Evolutionary conservation across 495 filamentous ascomycete genomes (phyloP).

Genomic region (Parmelia sp.): DNA sequence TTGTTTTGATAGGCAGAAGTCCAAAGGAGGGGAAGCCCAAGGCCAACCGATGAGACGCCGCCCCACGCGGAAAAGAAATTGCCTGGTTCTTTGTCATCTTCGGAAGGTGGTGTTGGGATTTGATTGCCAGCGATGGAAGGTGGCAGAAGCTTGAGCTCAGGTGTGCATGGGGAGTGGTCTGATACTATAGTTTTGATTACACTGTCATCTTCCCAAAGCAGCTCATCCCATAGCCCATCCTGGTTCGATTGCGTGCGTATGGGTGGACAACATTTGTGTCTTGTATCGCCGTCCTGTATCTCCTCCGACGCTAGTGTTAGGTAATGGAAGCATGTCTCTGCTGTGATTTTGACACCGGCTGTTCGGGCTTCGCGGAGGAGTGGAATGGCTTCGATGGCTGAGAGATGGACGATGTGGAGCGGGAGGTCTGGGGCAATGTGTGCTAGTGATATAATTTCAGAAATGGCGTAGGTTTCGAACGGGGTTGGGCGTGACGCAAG

Average conservation of each 20-base stretch:
- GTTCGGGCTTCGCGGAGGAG: constrained; percentile 72
- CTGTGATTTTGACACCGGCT: constrained; percentile 82
- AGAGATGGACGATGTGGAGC: constrained; percentile 92
- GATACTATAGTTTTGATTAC: constrained; percentile 94
- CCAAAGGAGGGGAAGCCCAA: constrained; percentile 87
- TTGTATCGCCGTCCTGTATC: constrained; percentile 81
- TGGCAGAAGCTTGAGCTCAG: constrained; percentile 84
- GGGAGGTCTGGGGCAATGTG: constrained; percentile 74
- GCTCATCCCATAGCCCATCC: constrained; percentile 80
- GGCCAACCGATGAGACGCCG: constrained; percentile 86
- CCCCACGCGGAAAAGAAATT: constrained; percentile 97
- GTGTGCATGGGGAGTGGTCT: constrained; percentile 94
- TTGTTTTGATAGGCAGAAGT: constrained; percentile 52
- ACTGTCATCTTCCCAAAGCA: constrained; percentile 57
- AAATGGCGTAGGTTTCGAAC: constrained; percentile 88
- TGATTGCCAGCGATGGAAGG: constrained; percentile 42
- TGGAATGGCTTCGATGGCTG: constrained; percentile 86
- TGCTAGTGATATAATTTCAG: constrained; percentile 75
- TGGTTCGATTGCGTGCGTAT: constrained; percentile 82
- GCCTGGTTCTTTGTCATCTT: constrained; percentile 42
- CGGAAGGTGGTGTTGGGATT: constrained; percentile 29
- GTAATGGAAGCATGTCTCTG: constrained; percentile 98
- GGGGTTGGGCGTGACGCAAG: constrained; percentile 81
- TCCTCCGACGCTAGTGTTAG: constrained; percentile 83
- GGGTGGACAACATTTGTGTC: constrained; percentile 97